These are phyloP conservation scores for Beverwykella pulmonaria DNA, from an alignment of 495 filamentous ascomycete species.

Conservation along the genomic window DNA sequence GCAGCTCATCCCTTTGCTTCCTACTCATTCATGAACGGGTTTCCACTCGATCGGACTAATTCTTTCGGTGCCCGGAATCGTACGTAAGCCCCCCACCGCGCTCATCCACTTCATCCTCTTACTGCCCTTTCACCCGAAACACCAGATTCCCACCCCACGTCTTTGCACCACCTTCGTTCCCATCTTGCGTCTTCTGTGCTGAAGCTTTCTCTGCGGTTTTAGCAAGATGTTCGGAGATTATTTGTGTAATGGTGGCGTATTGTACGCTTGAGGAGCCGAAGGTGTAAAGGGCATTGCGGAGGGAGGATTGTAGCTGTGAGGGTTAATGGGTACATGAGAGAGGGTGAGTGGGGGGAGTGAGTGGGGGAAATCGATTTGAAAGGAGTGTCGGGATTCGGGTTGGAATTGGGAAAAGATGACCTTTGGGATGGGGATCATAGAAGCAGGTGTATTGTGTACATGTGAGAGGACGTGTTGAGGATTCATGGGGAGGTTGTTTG, in stretches of 20 bases:
- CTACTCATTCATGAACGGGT: background rate
- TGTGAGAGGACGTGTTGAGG: too few species aligned
- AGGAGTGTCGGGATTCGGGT: too few species aligned
- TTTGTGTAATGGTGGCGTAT: slow-evolving; percentile 30
- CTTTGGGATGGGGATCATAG: too few species aligned
- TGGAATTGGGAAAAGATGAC: too few species aligned
- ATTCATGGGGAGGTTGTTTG: too few species aligned
- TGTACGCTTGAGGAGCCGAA: slow-evolving; percentile 38
- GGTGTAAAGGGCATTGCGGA: slow-evolving; percentile 39
- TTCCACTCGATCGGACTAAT: background rate
- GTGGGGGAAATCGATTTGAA: background rate
- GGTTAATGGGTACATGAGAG: background rate
- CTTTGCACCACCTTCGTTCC: background rate
- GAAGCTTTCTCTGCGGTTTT: background rate
- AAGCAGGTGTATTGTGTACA: too few species aligned
- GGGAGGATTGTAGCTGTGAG: slow-evolving; percentile 33
- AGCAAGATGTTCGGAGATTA: slow-evolving; percentile 34
- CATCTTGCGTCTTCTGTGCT: background rate
- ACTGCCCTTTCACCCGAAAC: slow-evolving; percentile 23
- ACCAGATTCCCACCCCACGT: slow-evolving; percentile 17
- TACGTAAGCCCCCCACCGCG: background rate
- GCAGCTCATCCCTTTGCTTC: background rate
- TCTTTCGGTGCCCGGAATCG: slow-evolving; percentile 12
- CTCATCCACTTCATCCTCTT: background rate
- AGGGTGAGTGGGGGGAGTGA: background rate